A percentile compares a stretch with the other conserved stretches of the same genome.
Conservation (phyloP, 2,329 filamentous ascomycete genomes). For the Ustulina deusta region DNA sequence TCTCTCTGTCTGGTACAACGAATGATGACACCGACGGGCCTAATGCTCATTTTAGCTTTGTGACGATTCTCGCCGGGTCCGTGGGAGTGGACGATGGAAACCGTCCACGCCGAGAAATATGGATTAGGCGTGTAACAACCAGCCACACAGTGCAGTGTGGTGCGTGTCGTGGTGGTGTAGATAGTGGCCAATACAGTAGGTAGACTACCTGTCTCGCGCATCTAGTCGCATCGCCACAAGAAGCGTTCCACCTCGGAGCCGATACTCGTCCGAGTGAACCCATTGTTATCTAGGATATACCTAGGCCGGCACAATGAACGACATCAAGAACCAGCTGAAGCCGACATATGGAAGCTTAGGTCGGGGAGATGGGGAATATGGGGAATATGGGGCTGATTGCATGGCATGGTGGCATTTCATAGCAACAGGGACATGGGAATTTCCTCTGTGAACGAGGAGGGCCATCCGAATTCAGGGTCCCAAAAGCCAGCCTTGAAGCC, state of each 20-base stretch:
- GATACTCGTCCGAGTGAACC: constrained; percentile 13
- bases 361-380: no score
- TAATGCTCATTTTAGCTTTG: constrained; percentile 18
- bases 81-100: constrained; percentile 9
- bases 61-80: constrained; percentile 21
- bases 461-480: no score
- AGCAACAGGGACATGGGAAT: constrained; percentile 1
- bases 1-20: constrained; percentile 19
- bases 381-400: background rate
- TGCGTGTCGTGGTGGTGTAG: background rate
- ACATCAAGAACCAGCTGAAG: background rate
- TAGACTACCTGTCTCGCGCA: no score
- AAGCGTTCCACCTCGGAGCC: constrained; percentile 16
- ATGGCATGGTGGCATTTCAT: background rate
- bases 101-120: background rate
- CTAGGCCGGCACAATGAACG: background rate
- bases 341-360: constrained; percentile 9
- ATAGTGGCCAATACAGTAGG: background rate
- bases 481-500: background rate
- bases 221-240: background rate
- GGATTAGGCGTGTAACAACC: background rate
- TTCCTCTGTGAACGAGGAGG: no score
- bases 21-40: constrained; percentile 24
- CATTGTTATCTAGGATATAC: constrained; percentile 2
- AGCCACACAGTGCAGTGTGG: constrained; percentile 4